Evolutionary conservation across 2,329 filamentous ascomycete genomes (phyloP).

Genomic region (Claviceps monticola): DNA sequence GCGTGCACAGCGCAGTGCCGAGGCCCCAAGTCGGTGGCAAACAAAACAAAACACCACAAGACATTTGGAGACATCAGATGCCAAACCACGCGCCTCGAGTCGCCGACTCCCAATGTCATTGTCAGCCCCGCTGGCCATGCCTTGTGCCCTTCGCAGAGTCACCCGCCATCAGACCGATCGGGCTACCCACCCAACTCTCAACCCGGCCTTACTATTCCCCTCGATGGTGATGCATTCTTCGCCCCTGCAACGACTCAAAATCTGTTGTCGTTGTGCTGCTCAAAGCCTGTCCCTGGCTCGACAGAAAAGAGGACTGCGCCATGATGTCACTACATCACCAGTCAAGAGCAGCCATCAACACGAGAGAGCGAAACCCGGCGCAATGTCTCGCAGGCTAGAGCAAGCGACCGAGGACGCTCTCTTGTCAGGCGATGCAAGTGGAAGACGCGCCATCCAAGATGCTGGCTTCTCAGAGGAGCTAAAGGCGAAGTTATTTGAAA

Average conservation of each 20-base stretch:
- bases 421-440: slow-evolving; percentile 42
- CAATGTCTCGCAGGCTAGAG: slow-evolving; percentile 43
- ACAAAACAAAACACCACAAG: too few relatives aligned
- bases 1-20: too few relatives aligned
- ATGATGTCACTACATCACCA: neutral
- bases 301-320: neutral
- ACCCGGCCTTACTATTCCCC: neutral
- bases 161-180: neutral
- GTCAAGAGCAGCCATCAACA: neutral
- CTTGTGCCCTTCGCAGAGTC: neutral
- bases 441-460: slow-evolving; percentile 45
- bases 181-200: neutral
- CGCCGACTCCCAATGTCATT: neutral
- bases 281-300: neutral
- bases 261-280: slow-evolving; percentile 1
- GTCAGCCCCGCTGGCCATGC: neutral
- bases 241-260: neutral
- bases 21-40: too few relatives aligned
- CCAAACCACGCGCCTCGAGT: neutral
- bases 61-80: too few relatives aligned
- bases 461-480: slow-evolving; percentile 51
- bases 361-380: slow-evolving; percentile 18
- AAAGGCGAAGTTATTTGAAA: slow-evolving; percentile 42
- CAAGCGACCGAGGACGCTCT: slow-evolving; percentile 51
- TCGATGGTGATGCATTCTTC: neutral